Base-by-base conservation (phyloP, 2,329 filamentous ascomycete genomes). In the Colletotrichum ledebouriae region DNA sequence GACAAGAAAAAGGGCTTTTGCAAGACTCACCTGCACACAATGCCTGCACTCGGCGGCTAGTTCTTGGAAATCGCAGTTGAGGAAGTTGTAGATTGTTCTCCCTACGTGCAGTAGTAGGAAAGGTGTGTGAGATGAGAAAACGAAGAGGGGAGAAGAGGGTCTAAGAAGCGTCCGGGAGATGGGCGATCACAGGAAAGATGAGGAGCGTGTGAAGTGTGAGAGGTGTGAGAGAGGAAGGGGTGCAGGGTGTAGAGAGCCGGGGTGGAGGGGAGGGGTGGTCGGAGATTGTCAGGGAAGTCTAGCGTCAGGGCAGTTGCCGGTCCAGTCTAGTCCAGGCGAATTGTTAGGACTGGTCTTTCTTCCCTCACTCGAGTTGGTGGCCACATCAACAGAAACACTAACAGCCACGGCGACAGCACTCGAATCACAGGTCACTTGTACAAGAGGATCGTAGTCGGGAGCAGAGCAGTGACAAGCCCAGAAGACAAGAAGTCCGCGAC, bases 21-120 rank as follows among this genome's bases (percentile, higher is more conserved):
- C 60, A 37, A 59, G 50, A 59, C 69, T 59, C 29, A 71, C 69
- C 69, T 69, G 56, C 66, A 63, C 69, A 63, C 66, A 60, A 71
- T 71, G 69, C 69, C 69, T 69, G 69, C 69, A 71, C 69, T 65
- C 41, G 69, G 69, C 69, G 60, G 69, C 69, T 64, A 50, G 55
- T 50, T 63, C 47, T 59, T 59, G 67, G 59, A 59, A 57, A 50
- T 70, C 64, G 64, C 25, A 47, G 44, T 50, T 29, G 55, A 39
- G 17, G 47, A 50, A 46, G 34, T 63, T 6, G 61, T 52, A 22
- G 56, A 57, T 70, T 70, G 59, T 59, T 59, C 37, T 65, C 61
- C 65, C 65, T 65, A 42, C 47, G 37, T 65, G 55, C 53, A 59
- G 47, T 47, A 57, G 34, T 34, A 56, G 44, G 62, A 62, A 33